Evolutionary conservation across 345 rosid species (phyloP), one percentile per base, ranked within the genome.

Genomic region (Linum usitatissimum): DNA sequence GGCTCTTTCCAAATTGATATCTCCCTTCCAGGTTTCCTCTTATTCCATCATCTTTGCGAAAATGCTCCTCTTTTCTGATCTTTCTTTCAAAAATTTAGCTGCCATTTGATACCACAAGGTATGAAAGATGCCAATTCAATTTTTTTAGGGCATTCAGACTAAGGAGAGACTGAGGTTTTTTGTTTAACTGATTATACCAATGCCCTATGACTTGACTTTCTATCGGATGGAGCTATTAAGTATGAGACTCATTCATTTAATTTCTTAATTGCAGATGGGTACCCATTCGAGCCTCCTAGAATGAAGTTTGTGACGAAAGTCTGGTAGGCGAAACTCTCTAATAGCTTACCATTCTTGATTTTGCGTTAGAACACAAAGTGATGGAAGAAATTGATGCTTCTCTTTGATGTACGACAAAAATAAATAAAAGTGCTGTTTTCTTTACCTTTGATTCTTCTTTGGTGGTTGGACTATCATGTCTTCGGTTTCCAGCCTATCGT

Each of bases 251-350:
- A 6, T 5, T 10, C 51, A 13, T 6, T 66, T 71, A 67, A 30
- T 63, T 62, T 77, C 68, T 10, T 68, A 17, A 65, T 70, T 82
- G 80, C 91, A 94, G 99, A 94, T 81, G 96, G 92, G 51, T 94
- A 94, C 73, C 99, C 99, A 4, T 94, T 94, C 71, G 96, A 90
- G 89, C 99, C 99, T 66, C 99, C 99, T 34, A 94, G 86, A 81
- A 90, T 94, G 99, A 89, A 90, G 71, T 94, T 94, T 64, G 76
- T 83, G 30, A 94, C 97, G 49, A 90, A 86, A 88, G 97, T 94
- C 69, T 94, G 99, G 99, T 94, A 90, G 94, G 62, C 73, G 49
- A 42, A 54, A 19, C 30, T 62, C 59, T 55, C 28, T 69, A 63
- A 28, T 68, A 30, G 40, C 55, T 42, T 62, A 57, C 5, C 30